Evolutionary conservation across 2,329 filamentous ascomycete species (phyloP).

Genomic region (Monosporascus sp.): DNA sequence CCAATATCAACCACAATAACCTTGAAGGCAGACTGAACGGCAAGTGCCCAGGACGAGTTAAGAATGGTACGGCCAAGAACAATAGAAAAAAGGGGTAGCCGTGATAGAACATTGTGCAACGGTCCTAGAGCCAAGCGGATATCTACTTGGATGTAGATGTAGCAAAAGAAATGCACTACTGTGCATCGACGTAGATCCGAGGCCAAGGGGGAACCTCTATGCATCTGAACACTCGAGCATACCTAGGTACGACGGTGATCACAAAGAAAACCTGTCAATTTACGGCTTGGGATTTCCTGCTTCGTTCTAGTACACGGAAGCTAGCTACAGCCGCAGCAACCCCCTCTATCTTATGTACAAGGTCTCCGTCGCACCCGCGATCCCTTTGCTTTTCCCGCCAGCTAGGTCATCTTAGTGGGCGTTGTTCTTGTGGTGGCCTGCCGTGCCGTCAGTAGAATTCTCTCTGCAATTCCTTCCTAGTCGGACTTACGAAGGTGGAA

Average conservation of each 20-base stretch:
- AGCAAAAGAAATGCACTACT: too few relatives aligned
- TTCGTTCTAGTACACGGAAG: conserved; percentile 23
- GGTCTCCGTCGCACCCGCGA: conserved; percentile 7
- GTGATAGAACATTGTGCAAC: too few relatives aligned
- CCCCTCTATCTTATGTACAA: conserved; percentile 24
- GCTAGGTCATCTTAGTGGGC: conserved; percentile 65
- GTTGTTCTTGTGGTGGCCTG: conserved; percentile 99
- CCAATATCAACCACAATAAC: background rate
- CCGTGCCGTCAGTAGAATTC: conserved; percentile 10
- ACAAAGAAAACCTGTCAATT: conserved; percentile 1
- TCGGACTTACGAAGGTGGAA: conserved; percentile 89
- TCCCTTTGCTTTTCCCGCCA: background rate
- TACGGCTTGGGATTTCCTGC: conserved; percentile 4
- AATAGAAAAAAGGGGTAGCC: too few relatives aligned
- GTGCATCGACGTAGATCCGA: too few relatives aligned
- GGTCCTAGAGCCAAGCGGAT: too few relatives aligned
- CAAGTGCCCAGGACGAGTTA: conserved; percentile 7
- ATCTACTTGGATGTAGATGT: too few relatives aligned
- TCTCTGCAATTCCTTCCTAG: background rate
- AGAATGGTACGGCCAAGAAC: background rate
- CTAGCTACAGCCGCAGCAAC: conserved; percentile 2
- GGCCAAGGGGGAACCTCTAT: too few relatives aligned
- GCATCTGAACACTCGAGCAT: too few relatives aligned
- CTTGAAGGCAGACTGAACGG: background rate
- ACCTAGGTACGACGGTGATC: too few relatives aligned